Base-by-base conservation (phyloP, 768 basidiomycete species). In the Boletus sp. region DNA sequence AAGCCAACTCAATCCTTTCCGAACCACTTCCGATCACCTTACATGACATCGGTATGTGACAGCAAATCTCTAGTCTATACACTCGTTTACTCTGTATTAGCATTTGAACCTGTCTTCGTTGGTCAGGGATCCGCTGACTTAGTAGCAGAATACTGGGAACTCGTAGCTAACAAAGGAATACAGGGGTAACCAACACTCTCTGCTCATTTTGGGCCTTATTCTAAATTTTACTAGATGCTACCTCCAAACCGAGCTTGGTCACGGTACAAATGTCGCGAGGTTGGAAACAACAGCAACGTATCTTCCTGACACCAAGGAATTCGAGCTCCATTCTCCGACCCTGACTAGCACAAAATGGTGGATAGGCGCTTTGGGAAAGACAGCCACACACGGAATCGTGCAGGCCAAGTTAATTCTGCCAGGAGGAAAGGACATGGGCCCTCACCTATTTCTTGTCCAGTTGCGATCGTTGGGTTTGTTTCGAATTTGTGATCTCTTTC, bases 311-410 rank as follows among this genome's bases (percentile, higher is more conserved):
- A 80, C 82, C 0, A 69, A 79, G 52, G 84, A 89, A 66, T 91
- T 92, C 60, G 86, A 89, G 41, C 83, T 92, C 37, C 79, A 92
- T 64, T 87, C 88, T 1, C 90, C 90, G 0, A 85, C 85, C 0
- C 62, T 90, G 24, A 88, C 88, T 1, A 87, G 86, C 58, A 82
- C 77, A 59, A 92, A 92, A 67, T 92, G 89, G 89, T 92, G 90
- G 90, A 81, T 89, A 52, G 89, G 90, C 8, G 85, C 77, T 6
- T 73, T 89, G 14, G 89, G 84, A 0, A 85, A 83, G 72, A 86
- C 84, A 0, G 82, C 89, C 0, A 90, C 88, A 0, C 88, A 90
- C 66, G 87, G 87, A 5, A 80, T 89, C 14, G 81, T 91, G 0
- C 89, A 90, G 68, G 89, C 90, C 4, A 85, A 86, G 67, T 75